Evolutionary conservation across 805 yeast genomes (phyloP).

Genomic region (Yamadazyma ubonensis): DNA sequence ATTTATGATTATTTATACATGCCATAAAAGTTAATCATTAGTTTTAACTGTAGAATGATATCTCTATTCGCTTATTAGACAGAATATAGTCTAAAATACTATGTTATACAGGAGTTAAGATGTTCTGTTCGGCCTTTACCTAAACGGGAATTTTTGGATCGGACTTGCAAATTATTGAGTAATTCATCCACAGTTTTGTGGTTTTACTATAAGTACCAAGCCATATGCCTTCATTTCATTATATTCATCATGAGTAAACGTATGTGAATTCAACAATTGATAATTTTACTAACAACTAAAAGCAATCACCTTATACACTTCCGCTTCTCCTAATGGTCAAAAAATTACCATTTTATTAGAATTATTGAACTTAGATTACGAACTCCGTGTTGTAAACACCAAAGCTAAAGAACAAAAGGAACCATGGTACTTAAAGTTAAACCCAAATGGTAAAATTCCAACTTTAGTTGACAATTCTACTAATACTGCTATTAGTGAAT

Average conservation of each 20-base stretch:
- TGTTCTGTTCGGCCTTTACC: background rate
- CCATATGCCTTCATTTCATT: background rate
- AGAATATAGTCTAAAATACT: no score
- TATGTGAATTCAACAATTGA: background rate
- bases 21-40: constrained; percentile 1
- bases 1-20: constrained; percentile 7
- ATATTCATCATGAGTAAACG: background rate
- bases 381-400: constrained; percentile 42
- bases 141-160: background rate
- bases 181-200: background rate
- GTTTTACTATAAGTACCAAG: background rate
- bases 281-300: background rate
- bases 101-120: no score
- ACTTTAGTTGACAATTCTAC: constrained; percentile 42
- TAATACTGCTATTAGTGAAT: constrained; percentile 52
- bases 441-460: constrained; percentile 68
- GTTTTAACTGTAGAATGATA: no score
- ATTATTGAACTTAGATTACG: constrained; percentile 42
- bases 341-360: constrained; percentile 43
- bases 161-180: background rate
- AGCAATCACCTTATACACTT: constrained; percentile 20
- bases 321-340: constrained; percentile 44
- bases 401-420: constrained; percentile 47
- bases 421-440: constrained; percentile 54
- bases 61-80: no score